Evolutionary conservation across 2,329 filamentous ascomycete genomes (phyloP), one percentile per base, ranked within the genome.

Genomic region (Cadophora sp.): DNA sequence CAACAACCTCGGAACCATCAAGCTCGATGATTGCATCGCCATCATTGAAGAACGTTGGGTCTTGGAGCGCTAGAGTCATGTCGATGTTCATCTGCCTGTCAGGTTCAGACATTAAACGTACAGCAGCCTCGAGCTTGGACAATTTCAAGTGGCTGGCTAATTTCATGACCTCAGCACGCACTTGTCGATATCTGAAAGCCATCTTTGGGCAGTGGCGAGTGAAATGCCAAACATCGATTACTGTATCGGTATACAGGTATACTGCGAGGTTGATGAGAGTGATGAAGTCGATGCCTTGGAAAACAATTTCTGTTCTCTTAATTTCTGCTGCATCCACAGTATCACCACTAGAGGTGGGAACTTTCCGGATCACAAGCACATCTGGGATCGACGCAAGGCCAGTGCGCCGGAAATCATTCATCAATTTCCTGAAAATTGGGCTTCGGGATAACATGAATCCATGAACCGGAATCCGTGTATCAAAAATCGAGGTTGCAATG

Each of bases 171-270:
- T 98, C 95, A 0, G 83, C 85, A 22, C 95, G 89, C 20, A 97
- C 85, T 74, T 94, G 89, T 27, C 94, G 91, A 77, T 93, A 97
- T 48, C 91, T 85, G 72, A 87, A 85, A 0, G 92, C 90, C 76
- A 90, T 82, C 13, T 86, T 81, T 2, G 89, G 86, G 22, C 87
- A 85, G 64, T 75, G 69, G 7, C 85, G 87, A 4, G 90, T 90
- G 69, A 91, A 89, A 71, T 94, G 92, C 96, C 96, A 98, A 20
- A 94, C 91, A 67, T 96, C 93, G 39, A 97, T 84, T 18, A 94
- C 81, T 4, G 83, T 83, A 75, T 98, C 96, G 6, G 89, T 90
- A 77, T 98, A 98, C 8, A 91, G 76, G 74, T 93, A 97, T 11
- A 95, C 82, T 0, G 91, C 86, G 11, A 98, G 73, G 72, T 97